Evolutionary conservation across 75 land plant species (phyloP).

Genomic region (Sequoia sempervirens): DNA sequence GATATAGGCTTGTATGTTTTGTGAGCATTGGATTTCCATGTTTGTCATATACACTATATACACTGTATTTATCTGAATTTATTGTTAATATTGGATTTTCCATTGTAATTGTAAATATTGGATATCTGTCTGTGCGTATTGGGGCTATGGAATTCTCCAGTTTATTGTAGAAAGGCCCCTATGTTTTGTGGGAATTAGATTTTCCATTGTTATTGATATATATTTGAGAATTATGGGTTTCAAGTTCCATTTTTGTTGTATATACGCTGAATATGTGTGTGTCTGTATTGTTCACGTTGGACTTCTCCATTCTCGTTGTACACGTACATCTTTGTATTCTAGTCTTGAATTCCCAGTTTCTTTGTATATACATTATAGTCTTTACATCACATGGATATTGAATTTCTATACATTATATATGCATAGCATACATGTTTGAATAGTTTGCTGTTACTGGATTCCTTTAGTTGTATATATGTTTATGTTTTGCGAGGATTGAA

Average conservation of each 20-base stretch:
- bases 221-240: background rate
- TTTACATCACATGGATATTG: background rate
- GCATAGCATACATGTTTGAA: background rate
- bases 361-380: no score
- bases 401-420: background rate
- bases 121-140: no score
- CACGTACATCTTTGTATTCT: no score
- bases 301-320: no score
- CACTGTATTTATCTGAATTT: background rate
- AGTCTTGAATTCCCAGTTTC: no score
- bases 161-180: no score
- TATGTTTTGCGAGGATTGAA: background rate
- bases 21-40: background rate
- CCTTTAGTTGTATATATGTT: background rate
- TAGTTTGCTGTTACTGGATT: slow-evolving; percentile 1
- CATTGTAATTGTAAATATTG: background rate
- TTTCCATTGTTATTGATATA: background rate
- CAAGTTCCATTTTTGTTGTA: background rate
- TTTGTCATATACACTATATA: no score
- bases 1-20: no score
- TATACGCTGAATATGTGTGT: background rate
- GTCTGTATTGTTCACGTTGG: background rate
- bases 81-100: background rate
- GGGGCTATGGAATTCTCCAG: no score
- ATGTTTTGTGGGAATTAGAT: no score